Conservation (phyloP, 345 rosid species). For the Aquilaria sinensis region DNA sequence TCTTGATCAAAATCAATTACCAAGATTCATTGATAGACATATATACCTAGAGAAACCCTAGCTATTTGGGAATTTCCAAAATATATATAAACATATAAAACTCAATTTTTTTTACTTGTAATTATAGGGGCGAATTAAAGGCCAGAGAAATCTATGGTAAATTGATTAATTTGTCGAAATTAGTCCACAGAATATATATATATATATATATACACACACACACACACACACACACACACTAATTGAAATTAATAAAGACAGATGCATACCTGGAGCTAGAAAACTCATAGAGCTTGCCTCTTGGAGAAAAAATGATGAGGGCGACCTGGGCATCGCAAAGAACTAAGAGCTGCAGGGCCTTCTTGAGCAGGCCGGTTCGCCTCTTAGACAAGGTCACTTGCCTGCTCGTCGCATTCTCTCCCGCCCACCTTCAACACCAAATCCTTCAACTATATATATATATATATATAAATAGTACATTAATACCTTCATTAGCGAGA, state of each 20-base stretch:
- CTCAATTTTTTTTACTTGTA: no score
- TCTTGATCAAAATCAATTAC: no score
- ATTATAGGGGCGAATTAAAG: no score
- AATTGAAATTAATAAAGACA: background rate
- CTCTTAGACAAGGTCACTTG: constrained; percentile 83
- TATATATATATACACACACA: background rate
- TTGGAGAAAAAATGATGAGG: constrained; percentile 62
- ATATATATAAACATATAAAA: no score
- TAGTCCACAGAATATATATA: background rate
- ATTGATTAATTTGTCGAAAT: background rate
- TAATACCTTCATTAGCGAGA: no score
- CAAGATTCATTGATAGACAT: no score
- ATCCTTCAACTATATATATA: background rate
- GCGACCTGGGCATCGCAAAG: constrained; percentile 83
- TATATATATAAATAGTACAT: background rate
- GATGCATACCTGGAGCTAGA: constrained; percentile 45
- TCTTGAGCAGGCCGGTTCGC: constrained; percentile 65
- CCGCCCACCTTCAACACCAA: background rate
- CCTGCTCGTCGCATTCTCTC: constrained; percentile 70
- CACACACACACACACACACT: constrained; percentile 4
- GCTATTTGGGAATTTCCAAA: no score
- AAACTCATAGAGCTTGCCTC: constrained; percentile 66
- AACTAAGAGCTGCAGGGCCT: constrained; percentile 71
- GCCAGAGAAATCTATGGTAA: background rate
- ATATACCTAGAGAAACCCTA: no score